A percentile compares a stretch with the other conserved stretches of the same genome.
Conservation (phyloP, 169 alveolate species). For the Pseudocohnilembus persalinus region DNA sequence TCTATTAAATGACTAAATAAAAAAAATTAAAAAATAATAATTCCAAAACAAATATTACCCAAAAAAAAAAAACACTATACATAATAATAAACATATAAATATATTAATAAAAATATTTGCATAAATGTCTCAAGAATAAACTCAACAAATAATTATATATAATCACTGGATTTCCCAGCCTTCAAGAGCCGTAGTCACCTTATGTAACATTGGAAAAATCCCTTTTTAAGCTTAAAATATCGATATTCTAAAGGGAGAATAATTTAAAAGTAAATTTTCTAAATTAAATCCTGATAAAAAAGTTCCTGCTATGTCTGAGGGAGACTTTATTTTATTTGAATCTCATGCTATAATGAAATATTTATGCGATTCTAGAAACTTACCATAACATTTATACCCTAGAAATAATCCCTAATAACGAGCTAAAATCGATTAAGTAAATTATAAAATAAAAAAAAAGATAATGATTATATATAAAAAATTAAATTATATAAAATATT, state of each 20-base stretch:
- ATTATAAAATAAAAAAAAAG: too few relatives aligned
- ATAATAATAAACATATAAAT: neutral
- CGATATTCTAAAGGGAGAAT: constrained; percentile 24
- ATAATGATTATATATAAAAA: too few relatives aligned
- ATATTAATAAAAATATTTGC: neutral
- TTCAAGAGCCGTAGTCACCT: constrained; percentile 37
- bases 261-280: constrained; percentile 10
- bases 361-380: constrained; percentile 22
- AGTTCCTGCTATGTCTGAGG: constrained; percentile 48
- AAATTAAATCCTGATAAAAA: constrained; percentile 14
- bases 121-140: neutral
- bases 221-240: constrained; percentile 25
- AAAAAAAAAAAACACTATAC: neutral
- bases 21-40: too few relatives aligned
- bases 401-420: neutral
- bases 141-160: neutral
- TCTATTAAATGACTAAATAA: too few relatives aligned
- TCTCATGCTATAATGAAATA: constrained; percentile 39
- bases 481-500: too few relatives aligned
- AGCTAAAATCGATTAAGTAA: constrained; percentile 26
- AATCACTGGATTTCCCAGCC: constrained; percentile 38
- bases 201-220: constrained; percentile 8
- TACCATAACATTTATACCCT: constrained; percentile 5
- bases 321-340: constrained; percentile 27
- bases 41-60: too few relatives aligned